Evolutionary conservation across 1,284 basidiomycete species (phyloP), one percentile per base, ranked within the genome.

Genomic region (Vanrija humicola): DNA sequence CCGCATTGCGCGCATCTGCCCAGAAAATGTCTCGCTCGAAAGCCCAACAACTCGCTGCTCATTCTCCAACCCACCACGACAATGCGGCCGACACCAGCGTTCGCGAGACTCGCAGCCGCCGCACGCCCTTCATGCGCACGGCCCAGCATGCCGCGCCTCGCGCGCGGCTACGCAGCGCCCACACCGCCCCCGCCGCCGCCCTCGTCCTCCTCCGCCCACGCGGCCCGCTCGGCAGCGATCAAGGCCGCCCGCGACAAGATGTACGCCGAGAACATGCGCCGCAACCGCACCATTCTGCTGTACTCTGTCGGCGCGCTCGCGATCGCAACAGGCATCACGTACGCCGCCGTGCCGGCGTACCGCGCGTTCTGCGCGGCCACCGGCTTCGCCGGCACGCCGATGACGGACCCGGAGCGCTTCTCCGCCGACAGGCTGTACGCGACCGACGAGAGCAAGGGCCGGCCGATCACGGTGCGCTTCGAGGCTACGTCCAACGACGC

Each of bases 301-400:
- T 76, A 76, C 56, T 55, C 65, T 18, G 55, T 65, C 19, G 74
- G 72, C 25, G 58, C 67, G 87, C 85, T 98, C 54, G 78, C 97
- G 28, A 69, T 89, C 25, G 87, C 86, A 0, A 77, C 90, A 1
- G 95, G 95, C 7, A 81, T 88, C 39, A 90, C 90, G 8, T 98
- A 98, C 74, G 95, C 96, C 18, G 90, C 96, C 29, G 96, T 98
- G 1, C 96, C 96, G 0, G 82, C 97, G 5, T 99, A 98, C 77
- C 87, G 96, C 48, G 92, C 92, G 70, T 99, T 98, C 79, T 99
- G 96, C 74, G 88, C 92, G 2, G 91, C 93, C 2, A 99, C 96
- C 1, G 96, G 96, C 2, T 99, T 95, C 72, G 90, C 87, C 10
- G 96, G 96, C 2, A 95, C 92, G 21, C 96, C 96, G 2, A 87